Percentiles rank a stretch among this genome's conserved stretches.
These are phyloP conservation scores for Lecanicillium sp. DNA, from an alignment of 2,329 filamentous ascomycete genomes.

Conservation along the genomic window DNA sequence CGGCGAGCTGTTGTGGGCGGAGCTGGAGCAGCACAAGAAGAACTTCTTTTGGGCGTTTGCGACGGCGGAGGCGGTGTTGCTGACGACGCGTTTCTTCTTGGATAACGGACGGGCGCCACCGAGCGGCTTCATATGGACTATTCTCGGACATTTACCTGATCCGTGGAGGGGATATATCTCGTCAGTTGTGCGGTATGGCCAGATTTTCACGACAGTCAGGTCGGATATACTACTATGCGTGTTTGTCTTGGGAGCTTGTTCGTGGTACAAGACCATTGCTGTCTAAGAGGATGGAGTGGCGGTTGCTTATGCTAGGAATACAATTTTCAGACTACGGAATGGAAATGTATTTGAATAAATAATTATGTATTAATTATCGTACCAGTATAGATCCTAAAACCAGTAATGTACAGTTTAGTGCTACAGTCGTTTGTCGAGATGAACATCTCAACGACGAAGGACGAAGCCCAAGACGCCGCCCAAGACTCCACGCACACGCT, in stretches of 20 bases:
- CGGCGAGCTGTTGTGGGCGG: constrained; percentile 13
- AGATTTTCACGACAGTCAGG: constrained; percentile 65
- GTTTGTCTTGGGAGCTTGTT: constrained; percentile 61
- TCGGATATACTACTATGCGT: constrained; percentile 68
- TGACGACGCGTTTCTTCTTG: constrained; percentile 63
- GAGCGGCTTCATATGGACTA: constrained; percentile 54
- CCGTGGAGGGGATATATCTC: constrained; percentile 55
- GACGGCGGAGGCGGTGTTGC: constrained; percentile 64
- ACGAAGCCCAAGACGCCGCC: constrained; percentile 51
- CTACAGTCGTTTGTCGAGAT: constrained; percentile 14
- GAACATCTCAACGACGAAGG: no score
- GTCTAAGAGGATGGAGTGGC: constrained; percentile 4
- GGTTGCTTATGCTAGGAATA: constrained; percentile 4
- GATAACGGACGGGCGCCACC: constrained; percentile 53
- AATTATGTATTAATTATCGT: no score
- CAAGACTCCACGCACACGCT: constrained; percentile 59
- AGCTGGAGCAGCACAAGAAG: constrained; percentile 23
- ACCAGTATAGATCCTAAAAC: neutral
- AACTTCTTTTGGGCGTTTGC: constrained; percentile 74
- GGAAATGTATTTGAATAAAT: no score
- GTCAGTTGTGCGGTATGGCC: constrained; percentile 55
- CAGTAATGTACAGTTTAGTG: neutral
- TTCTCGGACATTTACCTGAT: constrained; percentile 58
- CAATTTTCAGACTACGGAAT: no score
- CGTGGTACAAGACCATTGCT: constrained; percentile 30